These are phyloP conservation scores for Pseudotsuga menziesii DNA, from an alignment of 75 land plant genomes.

Conservation along the genomic window DNA sequence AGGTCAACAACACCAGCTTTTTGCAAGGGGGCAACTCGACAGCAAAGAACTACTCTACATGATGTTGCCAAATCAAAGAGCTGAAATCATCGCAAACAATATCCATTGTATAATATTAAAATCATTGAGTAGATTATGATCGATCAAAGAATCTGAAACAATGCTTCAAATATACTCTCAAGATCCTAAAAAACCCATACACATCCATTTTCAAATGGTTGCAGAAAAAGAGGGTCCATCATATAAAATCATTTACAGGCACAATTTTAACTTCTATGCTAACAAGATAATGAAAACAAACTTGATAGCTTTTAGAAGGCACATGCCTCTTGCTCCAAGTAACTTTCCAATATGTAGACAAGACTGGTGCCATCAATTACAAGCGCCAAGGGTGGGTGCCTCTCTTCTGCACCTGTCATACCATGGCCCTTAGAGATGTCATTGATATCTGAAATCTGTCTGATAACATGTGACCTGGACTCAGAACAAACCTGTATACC, in stretches of 20 bases:
- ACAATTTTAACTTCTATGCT: background rate
- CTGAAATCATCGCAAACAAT: conserved; percentile 29
- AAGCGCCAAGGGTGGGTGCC: conserved; percentile 49
- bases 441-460: background rate
- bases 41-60: conserved; percentile 83
- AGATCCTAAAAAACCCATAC: background rate
- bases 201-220: background rate
- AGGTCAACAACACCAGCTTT: conserved; percentile 91
- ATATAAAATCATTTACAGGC: background rate
- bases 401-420: background rate
- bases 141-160: background rate
- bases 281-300: background rate
- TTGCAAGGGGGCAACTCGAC: conserved; percentile 88
- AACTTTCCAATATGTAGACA: conserved; percentile 80
- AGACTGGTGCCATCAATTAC: conserved; percentile 92
- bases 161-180: background rate
- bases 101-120: background rate
- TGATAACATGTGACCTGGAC: background rate
- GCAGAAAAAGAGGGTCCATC: background rate
- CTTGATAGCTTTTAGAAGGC: background rate
- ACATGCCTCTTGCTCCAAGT: conserved; percentile 64
- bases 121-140: background rate
- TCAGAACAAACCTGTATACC: background rate
- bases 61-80: conserved; percentile 82
- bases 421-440: background rate